These are phyloP conservation scores for Chlamydomonas applanata DNA, from an alignment of 139 green algal genomes.

Conservation along the genomic window DNA sequence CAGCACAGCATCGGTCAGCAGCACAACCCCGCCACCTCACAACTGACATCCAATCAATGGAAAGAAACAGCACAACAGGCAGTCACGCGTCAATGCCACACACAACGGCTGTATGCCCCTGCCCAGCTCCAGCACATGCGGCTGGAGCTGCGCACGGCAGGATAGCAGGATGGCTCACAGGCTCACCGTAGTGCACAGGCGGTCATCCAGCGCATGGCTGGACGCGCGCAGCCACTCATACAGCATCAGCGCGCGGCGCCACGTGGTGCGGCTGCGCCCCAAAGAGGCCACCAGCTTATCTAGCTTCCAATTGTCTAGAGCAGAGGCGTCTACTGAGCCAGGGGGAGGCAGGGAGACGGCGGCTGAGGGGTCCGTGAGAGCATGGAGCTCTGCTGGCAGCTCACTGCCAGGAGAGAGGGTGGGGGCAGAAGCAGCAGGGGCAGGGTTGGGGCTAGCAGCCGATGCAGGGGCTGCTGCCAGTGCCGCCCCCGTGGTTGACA, in stretches of 20 bases:
- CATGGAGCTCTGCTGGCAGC: slow-evolving; percentile 35
- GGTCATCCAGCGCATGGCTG: slow-evolving; percentile 71
- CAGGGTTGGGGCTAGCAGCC: too few relatives aligned
- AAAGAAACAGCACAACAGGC: neutral
- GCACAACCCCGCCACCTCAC: too few relatives aligned
- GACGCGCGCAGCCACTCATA: slow-evolving; percentile 71
- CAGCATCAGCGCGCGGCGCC: slow-evolving; percentile 69
- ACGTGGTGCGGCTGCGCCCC: slow-evolving; percentile 70
- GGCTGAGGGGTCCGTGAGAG: slow-evolving; percentile 33
- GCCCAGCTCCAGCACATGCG: too few relatives aligned
- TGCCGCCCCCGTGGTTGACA: too few relatives aligned
- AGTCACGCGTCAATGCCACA: too few relatives aligned
- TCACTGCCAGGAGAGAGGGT: slow-evolving; percentile 5
- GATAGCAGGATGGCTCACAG: too few relatives aligned
- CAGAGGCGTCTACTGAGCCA: slow-evolving; percentile 10
- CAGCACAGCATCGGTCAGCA: neutral
- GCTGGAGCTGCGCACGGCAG: too few relatives aligned
- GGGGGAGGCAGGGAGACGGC: slow-evolving; percentile 37
- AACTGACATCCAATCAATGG: neutral
- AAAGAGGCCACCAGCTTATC: slow-evolving; percentile 79
- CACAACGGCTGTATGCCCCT: too few relatives aligned
- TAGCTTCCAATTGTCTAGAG: slow-evolving; percentile 77
- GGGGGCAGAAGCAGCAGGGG: too few relatives aligned
- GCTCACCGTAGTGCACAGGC: slow-evolving; percentile 77
- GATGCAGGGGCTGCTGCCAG: too few relatives aligned